Evolutionary conservation across 208 protist genomes (phyloP).

Genomic region (Acanthamoeba lenticulata): DNA sequence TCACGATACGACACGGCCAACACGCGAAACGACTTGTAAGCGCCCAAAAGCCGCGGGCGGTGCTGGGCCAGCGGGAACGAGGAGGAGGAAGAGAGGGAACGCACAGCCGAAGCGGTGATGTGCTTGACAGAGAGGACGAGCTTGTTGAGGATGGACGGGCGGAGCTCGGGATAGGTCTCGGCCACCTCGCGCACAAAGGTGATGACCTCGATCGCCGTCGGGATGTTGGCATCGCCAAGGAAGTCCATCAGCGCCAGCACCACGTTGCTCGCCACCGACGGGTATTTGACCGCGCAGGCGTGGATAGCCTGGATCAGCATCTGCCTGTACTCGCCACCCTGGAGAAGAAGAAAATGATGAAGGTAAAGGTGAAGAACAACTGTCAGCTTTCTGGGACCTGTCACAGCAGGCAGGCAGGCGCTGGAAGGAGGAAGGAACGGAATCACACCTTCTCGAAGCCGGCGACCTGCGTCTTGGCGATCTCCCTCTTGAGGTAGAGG

Average conservation of each 20-base stretch:
- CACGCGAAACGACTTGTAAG: too few species aligned
- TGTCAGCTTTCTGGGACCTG: background rate
- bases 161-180: slow-evolving; percentile 91
- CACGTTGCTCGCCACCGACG: slow-evolving; percentile 85
- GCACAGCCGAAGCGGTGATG: slow-evolving; percentile 80
- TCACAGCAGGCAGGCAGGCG: background rate
- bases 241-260: slow-evolving; percentile 95
- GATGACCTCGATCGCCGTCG: slow-evolving; percentile 92
- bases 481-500: slow-evolving; percentile 95
- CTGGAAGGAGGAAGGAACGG: background rate
- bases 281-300: slow-evolving; percentile 91
- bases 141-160: slow-evolving; percentile 82
- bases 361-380: background rate
- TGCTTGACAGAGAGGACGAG: slow-evolving; percentile 77
- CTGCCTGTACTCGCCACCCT: slow-evolving; percentile 89
- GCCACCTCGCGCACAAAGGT: slow-evolving; percentile 95
- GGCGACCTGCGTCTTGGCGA: slow-evolving; percentile 84
- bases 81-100: background rate
- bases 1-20: too few species aligned
- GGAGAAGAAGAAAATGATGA: background rate
- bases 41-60: too few species aligned
- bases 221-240: slow-evolving; percentile 88
- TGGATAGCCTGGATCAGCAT: slow-evolving; percentile 95
- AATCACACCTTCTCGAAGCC: slow-evolving; percentile 73
- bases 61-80: background rate